Evolutionary conservation across 2,329 filamentous ascomycete species (phyloP), one percentile per base, ranked within the genome.

Genomic region (Hypoxylon sp.): DNA sequence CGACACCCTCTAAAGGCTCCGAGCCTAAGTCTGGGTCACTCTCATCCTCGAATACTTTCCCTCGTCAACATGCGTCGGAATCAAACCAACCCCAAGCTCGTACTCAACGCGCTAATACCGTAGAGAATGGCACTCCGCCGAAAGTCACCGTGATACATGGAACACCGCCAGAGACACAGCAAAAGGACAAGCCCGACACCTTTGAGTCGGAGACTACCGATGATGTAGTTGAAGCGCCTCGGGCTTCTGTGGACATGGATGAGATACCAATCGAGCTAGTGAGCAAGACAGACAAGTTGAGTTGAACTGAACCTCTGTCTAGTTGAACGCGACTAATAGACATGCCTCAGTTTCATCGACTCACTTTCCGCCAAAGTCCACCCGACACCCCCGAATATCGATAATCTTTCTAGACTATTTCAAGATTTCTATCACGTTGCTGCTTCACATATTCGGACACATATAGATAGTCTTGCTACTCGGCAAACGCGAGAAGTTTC

Each of bases 191-290:
- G 25, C 79, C 80, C 6, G 84, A 86, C 73, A 80, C 84, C 5
- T 88, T 88, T 72, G 86, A 87, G 66, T 82, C 80, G 3, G 78
- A 80, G 30, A 79, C 79, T 17, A 79, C 77, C 34, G 84, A 87
- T 23, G 83, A 87, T 58, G 73, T 78, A 25, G 65, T 80, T 4
- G 86, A 88, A 67, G 74, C 79, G 1, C 82, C 83, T 0, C 78
- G 87, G 64, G 81, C 83, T 21, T 89, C 91, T 2, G 87, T 93
- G 69, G 90, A 93, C 63, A 90, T 96, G 69, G 93, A 97, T 74
- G 92, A 97, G 75, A 88, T 99, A 45, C 96, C 96, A 13, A 96
- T 98, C 75, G 96, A 99, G 85, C 88, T 99, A 65, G 87, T 96
- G 64, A 96, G 93, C 79, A 82, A 98, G 77, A 93, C 92, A 19